phyloP scores from a whole-genome alignment of 2,329 filamentous ascomycete species.

The Verticillium zaregamsianum region DNA sequence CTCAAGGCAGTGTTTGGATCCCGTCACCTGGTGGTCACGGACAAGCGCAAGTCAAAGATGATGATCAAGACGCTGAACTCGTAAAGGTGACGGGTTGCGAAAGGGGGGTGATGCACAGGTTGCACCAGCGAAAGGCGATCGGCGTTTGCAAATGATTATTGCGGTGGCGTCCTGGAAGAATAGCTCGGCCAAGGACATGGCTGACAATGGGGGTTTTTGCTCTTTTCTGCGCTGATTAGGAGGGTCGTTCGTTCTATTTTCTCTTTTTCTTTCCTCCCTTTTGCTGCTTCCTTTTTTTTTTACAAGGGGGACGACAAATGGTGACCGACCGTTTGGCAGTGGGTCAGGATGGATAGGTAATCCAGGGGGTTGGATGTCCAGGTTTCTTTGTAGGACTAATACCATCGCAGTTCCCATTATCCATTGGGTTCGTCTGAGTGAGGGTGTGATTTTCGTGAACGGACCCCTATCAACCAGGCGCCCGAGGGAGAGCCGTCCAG shows the following conservation, averaged over 20 bases:
- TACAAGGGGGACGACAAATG: neutral
- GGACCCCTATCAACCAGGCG: too few relatives aligned
- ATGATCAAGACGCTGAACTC: constrained; percentile 66
- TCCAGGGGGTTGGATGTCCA: constrained; percentile 4
- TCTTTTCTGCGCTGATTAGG: constrained; percentile 1
- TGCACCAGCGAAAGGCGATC: constrained; percentile 10
- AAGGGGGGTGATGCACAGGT: neutral
- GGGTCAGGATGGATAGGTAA: constrained; percentile 2
- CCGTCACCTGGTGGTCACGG: constrained; percentile 64
- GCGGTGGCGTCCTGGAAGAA: constrained; percentile 1
- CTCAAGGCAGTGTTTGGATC: constrained; percentile 64
- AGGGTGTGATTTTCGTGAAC: neutral
- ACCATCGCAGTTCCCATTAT: neutral
- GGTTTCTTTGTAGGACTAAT: neutral
- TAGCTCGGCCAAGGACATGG: constrained; percentile 5
- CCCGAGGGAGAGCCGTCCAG: too few relatives aligned
- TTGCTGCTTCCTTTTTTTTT: constrained; percentile 4
- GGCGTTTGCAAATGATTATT: constrained; percentile 7
- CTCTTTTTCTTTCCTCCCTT: constrained; percentile 6
- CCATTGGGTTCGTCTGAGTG: neutral
- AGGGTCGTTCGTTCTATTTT: constrained; percentile 2
- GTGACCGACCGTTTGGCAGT: neutral
- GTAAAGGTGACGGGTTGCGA: constrained; percentile 20
- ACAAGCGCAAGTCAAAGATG: constrained; percentile 63
- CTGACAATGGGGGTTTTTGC: constrained; percentile 1